Base-by-base conservation (phyloP, 164 flowering plant genomes). In the Tinospora cordifolia region DNA sequence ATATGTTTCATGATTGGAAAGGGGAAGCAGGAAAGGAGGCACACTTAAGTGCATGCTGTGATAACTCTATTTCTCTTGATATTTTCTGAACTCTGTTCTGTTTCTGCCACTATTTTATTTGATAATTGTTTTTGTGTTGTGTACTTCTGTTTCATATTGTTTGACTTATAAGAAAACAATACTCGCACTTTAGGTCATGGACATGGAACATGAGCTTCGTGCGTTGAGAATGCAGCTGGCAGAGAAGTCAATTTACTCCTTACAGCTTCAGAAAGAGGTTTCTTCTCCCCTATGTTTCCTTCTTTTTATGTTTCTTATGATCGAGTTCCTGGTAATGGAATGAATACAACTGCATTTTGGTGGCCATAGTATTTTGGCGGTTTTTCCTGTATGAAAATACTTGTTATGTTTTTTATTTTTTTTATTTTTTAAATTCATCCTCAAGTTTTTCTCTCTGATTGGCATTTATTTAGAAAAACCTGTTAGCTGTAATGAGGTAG, bases 141-240 rank as follows among this genome's bases (percentile, higher is more conserved):
- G 2, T 36, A 13, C 6, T 41, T 60, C 57, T 21, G 36, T 21
- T 62, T 60, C 63, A 62, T 66, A 27, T 59, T 46, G 25, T 4
- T 22, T 70, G 64, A 17, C 24, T 63, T 11, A 58, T 17, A 64
- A 67, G 54, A 66, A 69, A 38, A 34, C 39, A 64, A 47, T 24
- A 67, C 58, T 69, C 49, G 49, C 36, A 59, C 51, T 77, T n/a
- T 79, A 95, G 99, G 99, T 95, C 57, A 88, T 92, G 91, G 98
- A 88, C 78, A 95, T 95, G 99, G 96, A 95, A 79, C 92, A 85
- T 77, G 99, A 95, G 79, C 96, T 95, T 81, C 86, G 71, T 92
- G 90, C 70, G 41, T 77, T 95, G 73, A 81, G 99, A 78, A 40
- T 75, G 74, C 98, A 86, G 72, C 86, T 95, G 57, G 87, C 84